Evolutionary conservation across 176 grass and related monocot species (phyloP).

Genomic region (Ensete ventricosum): DNA sequence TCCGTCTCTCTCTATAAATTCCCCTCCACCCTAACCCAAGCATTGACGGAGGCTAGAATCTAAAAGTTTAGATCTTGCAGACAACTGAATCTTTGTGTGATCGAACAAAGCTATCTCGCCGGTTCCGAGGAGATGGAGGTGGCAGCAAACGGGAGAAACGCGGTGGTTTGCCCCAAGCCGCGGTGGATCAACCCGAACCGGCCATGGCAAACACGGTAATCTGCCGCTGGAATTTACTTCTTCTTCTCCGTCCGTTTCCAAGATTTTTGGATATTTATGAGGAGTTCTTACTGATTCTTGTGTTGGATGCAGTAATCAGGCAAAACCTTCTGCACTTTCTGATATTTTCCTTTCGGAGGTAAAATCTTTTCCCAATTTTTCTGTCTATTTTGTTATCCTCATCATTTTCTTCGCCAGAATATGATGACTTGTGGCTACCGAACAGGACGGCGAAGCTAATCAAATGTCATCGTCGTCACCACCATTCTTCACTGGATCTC

Average conservation of each 20-base stretch:
- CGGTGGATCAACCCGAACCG: neutral
- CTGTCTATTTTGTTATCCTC: neutral
- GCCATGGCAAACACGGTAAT: neutral
- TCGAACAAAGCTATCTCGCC: neutral
- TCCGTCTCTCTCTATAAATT: too few relatives aligned
- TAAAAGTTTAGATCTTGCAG: too few relatives aligned
- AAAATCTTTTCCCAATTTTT: neutral
- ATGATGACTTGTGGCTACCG: neutral
- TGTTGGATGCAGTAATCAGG: neutral
- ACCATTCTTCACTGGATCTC: neutral
- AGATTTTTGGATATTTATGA: neutral
- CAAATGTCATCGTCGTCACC: neutral
- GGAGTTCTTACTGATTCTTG: neutral
- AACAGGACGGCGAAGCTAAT: neutral
- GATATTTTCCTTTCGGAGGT: neutral
- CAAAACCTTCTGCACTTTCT: neutral
- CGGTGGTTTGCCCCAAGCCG: slow-evolving; percentile 3
- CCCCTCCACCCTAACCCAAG: too few relatives aligned
- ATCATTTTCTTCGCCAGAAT: neutral
- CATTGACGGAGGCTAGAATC: too few relatives aligned
- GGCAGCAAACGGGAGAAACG: neutral
- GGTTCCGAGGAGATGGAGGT: neutral
- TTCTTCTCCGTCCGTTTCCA: neutral
- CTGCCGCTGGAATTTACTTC: neutral
- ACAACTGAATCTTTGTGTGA: neutral